phyloP scores from a whole-genome alignment of 306 rosid species.

The Pachyrhizus erosus region DNA sequence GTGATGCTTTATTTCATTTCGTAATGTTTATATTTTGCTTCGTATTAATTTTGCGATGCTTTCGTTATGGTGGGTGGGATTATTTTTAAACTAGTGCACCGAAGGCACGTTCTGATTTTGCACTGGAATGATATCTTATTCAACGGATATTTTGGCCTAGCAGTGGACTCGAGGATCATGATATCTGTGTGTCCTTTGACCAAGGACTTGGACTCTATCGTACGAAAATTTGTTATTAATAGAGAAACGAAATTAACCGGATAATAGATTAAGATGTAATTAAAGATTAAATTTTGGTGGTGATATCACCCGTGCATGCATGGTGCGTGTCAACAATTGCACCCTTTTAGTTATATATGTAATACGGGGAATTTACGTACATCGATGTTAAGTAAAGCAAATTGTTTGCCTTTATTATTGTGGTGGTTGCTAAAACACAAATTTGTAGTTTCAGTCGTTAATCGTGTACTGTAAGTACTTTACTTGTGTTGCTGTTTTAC shows the following conservation, averaged over 20 bases:
- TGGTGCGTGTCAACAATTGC: constrained; percentile 15
- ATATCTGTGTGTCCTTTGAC: constrained; percentile 34
- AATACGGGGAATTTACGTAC: neutral
- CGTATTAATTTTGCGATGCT: neutral
- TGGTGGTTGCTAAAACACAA: neutral
- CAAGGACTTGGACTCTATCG: constrained; percentile 4
- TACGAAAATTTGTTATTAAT: constrained; percentile 15
- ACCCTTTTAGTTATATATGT: neutral
- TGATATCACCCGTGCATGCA: constrained; percentile 26
- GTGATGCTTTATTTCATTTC: constrained; percentile 19
- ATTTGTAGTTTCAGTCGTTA: neutral
- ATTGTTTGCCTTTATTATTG: neutral
- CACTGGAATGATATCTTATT: constrained; percentile 32
- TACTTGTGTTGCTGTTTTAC: neutral
- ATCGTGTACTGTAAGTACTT: neutral
- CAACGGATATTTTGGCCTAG: constrained; percentile 21
- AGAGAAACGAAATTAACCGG: neutral
- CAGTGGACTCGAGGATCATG: constrained; percentile 23
- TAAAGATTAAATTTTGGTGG: neutral
- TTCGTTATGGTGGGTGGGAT: neutral
- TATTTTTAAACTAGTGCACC: neutral
- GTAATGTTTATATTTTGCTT: neutral
- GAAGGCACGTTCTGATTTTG: constrained; percentile 27
- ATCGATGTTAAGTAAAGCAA: neutral
- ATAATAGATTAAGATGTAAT: constrained; percentile 2